Percentiles rank a stretch among this genome's conserved stretches.
Conservation (phyloP, 441 rosid genomes). For the Iberis amara region DNA sequence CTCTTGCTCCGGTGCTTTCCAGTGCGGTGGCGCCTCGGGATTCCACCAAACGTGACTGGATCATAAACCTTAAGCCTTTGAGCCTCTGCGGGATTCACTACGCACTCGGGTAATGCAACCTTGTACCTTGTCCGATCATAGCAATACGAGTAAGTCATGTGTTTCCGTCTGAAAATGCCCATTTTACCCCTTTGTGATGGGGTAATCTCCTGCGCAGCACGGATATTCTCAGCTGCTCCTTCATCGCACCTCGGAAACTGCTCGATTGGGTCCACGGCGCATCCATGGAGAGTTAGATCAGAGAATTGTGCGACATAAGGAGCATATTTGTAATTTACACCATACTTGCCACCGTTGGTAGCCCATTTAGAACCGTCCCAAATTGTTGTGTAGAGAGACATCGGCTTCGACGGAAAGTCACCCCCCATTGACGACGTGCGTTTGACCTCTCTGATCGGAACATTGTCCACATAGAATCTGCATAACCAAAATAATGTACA, state of each 20-base stretch:
- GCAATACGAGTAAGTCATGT: slow-evolving; percentile 54
- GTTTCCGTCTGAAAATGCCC: slow-evolving; percentile 42
- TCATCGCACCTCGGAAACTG: slow-evolving; percentile 36
- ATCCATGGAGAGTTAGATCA: slow-evolving; percentile 65
- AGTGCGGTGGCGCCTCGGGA: slow-evolving; percentile 40
- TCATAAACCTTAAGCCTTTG: slow-evolving; percentile 54
- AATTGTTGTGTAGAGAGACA: slow-evolving; percentile 82
- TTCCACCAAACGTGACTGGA: slow-evolving; percentile 73
- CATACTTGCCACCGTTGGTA: slow-evolving; percentile 81
- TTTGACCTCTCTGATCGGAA: slow-evolving; percentile 67
- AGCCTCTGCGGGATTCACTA: slow-evolving; percentile 41
- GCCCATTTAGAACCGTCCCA: slow-evolving; percentile 99
- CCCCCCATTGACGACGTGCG: slow-evolving; percentile 57
- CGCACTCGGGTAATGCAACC: slow-evolving; percentile 44
- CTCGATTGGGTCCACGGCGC: slow-evolving; percentile 64
- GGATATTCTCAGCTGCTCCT: slow-evolving; percentile 20
- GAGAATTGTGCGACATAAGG: slow-evolving; percentile 59
- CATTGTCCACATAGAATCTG: slow-evolving; percentile 72
- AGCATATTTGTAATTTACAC: slow-evolving; percentile 75
- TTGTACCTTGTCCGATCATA: slow-evolving; percentile 42
- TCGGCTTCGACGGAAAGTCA: slow-evolving; percentile 85
- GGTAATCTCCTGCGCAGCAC: slow-evolving; percentile 20
- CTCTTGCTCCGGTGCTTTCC: slow-evolving; percentile 48
- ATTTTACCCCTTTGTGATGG: slow-evolving; percentile 28
- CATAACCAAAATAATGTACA: slow-evolving; percentile 17